Base-by-base conservation (phyloP, 805 yeast genomes). In the Saturnispora sekii region DNA sequence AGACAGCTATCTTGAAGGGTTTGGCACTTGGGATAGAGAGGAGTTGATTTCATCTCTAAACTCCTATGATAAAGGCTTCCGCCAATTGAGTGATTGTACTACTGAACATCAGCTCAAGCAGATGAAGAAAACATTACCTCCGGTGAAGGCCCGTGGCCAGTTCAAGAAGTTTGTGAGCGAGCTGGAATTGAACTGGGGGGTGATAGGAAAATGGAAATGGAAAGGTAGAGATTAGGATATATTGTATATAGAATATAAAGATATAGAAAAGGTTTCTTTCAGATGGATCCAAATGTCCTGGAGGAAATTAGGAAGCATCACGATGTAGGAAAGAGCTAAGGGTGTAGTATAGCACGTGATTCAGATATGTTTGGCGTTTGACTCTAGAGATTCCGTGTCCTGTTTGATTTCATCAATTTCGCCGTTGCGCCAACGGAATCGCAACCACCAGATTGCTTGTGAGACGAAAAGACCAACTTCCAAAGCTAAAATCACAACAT, bases 391-490 rank as follows among this genome's bases (percentile, higher is more conserved):
- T 8, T 21, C 26, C 26, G 6, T 2, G 26, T 21, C 26, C 26
- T 21, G 26, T 8, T 21, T 21, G 26, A 21, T 6, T 6, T 26
- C 32, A 26, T 41, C 46, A 5, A 35, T 38, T 21, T 33, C 21
- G 15, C 26, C 33, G 18, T 29, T 32, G 35, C 44, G 10, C 32
- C 45, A 18, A 43, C 60, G 57, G 48, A 73, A 67, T 48, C 81
- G 57, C 18, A 77, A 48, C 53, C 69, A 67, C 96, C 96, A 88
- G 6, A 84, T 66, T 3, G 71, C 55, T 46, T 88, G 96, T 42
- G 89, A 78, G 0, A 64, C 18, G 54, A 81, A 80, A 7, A 90
- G 80, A 0, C 97, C 97, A 1, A 78, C 38, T 58, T 90, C 97
- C 65, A 88, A 58, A 0, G 63, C 81, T 8, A 87, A 73, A 18